Evolutionary conservation across 768 basidiomycete genomes (phyloP).

Genomic region (Tylopilus cervinicoccineus): DNA sequence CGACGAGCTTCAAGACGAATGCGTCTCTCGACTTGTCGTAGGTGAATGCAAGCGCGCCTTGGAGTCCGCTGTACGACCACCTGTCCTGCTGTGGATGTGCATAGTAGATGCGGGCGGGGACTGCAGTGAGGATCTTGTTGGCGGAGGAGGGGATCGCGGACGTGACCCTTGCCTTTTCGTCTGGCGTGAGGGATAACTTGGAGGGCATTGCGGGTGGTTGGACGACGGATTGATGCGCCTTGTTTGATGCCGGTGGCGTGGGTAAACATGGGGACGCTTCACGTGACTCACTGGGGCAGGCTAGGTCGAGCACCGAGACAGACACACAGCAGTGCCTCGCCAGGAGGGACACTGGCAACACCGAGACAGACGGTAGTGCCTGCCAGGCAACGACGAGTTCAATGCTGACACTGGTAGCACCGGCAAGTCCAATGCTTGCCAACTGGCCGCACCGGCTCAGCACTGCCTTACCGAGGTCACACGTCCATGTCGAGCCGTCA

Average conservation of each 20-base stretch:
- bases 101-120: slow-evolving; percentile 86
- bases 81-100: slow-evolving; percentile 70
- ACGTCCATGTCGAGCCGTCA: too few species aligned
- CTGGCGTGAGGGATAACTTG: slow-evolving; percentile 61
- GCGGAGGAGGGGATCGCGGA: slow-evolving; percentile 47
- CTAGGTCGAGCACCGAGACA: too few species aligned
- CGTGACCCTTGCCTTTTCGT: slow-evolving; percentile 79
- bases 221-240: background rate
- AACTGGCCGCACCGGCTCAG: too few species aligned
- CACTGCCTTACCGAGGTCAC: too few species aligned
- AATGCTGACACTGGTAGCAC: too few species aligned
- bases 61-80: slow-evolving; percentile 86
- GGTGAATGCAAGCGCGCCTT: slow-evolving; percentile 79
- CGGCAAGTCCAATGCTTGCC: too few species aligned
- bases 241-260: slow-evolving; percentile 14
- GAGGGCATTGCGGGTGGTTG: slow-evolving; percentile 55
- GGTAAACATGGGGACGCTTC: too few species aligned
- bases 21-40: slow-evolving; percentile 54
- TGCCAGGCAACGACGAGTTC: too few species aligned
- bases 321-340: too few species aligned
- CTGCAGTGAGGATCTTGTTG: slow-evolving; percentile 80
- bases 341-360: too few species aligned
- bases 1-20: slow-evolving; percentile 74
- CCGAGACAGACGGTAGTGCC: too few species aligned
- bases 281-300: too few species aligned